A percentile compares a stretch with the other conserved stretches of the same genome.
Evolutionary conservation across 1,284 basidiomycete species (phyloP).

Genomic region (Cryptococcus sp.): DNA sequence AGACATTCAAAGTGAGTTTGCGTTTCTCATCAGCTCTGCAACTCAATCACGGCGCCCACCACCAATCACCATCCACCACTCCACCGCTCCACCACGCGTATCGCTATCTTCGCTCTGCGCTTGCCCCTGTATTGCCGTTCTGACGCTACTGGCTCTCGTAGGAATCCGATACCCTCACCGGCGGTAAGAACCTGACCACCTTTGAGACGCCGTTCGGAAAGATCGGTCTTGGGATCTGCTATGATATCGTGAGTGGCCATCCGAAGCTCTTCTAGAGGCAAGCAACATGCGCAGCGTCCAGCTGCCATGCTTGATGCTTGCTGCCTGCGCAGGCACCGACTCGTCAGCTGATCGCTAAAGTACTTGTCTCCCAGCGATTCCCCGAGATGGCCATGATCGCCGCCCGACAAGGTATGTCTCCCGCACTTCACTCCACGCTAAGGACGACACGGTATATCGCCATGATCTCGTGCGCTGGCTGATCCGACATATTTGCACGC

Average conservation of each 20-base stretch:
- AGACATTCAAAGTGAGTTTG: conserved; percentile 85
- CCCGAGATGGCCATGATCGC: conserved; percentile 92
- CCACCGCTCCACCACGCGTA: neutral
- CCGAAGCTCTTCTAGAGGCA: neutral
- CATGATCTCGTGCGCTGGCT: neutral
- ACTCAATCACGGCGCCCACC: no score
- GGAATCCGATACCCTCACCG: conserved; percentile 92
- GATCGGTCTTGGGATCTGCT: conserved; percentile 56
- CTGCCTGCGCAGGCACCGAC: neutral
- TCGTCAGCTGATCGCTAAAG: no score
- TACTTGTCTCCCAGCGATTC: conserved; percentile 63
- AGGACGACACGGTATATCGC: neutral
- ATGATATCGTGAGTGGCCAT: conserved; percentile 53
- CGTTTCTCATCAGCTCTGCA: no score
- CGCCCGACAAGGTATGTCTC: conserved; percentile 71
- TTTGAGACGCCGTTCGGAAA: conserved; percentile 75
- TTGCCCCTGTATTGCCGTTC: no score
- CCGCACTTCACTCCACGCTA: neutral
- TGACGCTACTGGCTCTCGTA: conserved; percentile 53
- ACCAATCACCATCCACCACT: neutral
- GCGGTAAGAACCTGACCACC: conserved; percentile 72
- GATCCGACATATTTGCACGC: conserved; percentile 1
- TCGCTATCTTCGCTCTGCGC: no score
- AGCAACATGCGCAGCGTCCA: no score
- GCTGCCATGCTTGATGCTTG: neutral